Evolutionary conservation across 164 flowering plant species (phyloP), one percentile per base, ranked within the genome.

Genomic region (Kingdonia uniflora): DNA sequence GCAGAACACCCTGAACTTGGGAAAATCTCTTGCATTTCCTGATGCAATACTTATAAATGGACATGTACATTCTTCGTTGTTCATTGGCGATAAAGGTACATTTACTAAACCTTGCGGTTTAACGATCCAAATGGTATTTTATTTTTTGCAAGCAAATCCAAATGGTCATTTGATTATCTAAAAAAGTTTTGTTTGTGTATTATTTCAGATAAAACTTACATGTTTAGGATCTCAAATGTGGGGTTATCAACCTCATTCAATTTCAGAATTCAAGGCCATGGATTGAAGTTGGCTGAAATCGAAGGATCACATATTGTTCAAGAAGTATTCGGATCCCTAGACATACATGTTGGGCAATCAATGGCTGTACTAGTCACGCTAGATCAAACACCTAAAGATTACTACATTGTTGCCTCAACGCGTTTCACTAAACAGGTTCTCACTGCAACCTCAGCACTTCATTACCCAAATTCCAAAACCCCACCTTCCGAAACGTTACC

Each of bases 281-380:
- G 40, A 4, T 12, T 87, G 76, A 79, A 40, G 54, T 71, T 87
- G 7, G 73, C 82, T 23, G 29, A 47, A 47, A 47, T 47, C 14
- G 51, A 47, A 47, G 51, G 51, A 13, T 20, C 51, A 1, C 51
- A 87, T 53, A 68, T 76, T 1, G 6, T 80, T 42, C 88, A 78
- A 49, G 74, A 78, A 11, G 23, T 52, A 2, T 88, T 78, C 15
- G 77, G 69, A 19, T 76, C 91, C 14, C 66, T 87, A 14, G 96
- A 88, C 48, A 60, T 88, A 22, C 95, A 83, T 61, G 80, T 71
- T 1, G 88, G 96, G 2, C 96, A 88, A 62, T 88, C 91, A 1
- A 57, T 73, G 22, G 49, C 87, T 19, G 76, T 83, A 23, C 58
- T 85, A 26, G 84, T 85, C 7, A 78, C 86, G 23, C 62, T 77